These are phyloP conservation scores for Geotrichum histeridarum DNA, from an alignment of 1,139 yeast species.

Conservation along the genomic window DNA sequence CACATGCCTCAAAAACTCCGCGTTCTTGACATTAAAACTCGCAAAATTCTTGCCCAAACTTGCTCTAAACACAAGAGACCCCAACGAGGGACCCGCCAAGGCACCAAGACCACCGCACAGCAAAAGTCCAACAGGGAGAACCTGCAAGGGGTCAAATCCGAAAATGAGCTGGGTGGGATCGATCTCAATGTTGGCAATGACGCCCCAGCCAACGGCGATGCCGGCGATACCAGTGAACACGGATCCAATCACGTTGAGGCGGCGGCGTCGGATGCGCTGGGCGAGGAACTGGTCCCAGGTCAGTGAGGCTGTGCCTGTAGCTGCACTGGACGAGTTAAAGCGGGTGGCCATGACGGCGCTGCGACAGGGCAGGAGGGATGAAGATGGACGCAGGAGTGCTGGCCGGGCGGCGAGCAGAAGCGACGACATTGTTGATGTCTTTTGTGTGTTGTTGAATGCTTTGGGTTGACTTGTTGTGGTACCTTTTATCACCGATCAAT, in stretches of 20 bases:
- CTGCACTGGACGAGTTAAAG: not conserved
- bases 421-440: constrained; percentile 3
- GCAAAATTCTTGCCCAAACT: constrained; percentile 44
- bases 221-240: constrained; percentile 63
- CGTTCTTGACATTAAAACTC: constrained; percentile 51
- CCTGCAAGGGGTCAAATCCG: constrained; percentile 83
- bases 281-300: constrained; percentile 76
- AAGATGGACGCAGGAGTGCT: constrained; percentile 1
- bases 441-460: too few relatives aligned
- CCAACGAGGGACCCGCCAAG: constrained; percentile 77
- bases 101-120: constrained; percentile 78
- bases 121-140: constrained; percentile 48
- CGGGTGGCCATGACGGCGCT: not conserved
- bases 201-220: constrained; percentile 66
- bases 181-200: constrained; percentile 71
- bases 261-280: constrained; percentile 69
- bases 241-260: constrained; percentile 64
- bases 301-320: constrained; percentile 29
- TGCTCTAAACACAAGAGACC: constrained; percentile 61
- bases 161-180: constrained; percentile 77
- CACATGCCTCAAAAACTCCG: constrained; percentile 66
- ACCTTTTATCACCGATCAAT: too few relatives aligned
- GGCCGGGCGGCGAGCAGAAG: constrained; percentile 2
- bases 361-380: not conserved
- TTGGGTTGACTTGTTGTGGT: too few relatives aligned